Base-by-base conservation (phyloP, 371 early-diverging fungal species). In the Syncephalastrum contaminatum region DNA sequence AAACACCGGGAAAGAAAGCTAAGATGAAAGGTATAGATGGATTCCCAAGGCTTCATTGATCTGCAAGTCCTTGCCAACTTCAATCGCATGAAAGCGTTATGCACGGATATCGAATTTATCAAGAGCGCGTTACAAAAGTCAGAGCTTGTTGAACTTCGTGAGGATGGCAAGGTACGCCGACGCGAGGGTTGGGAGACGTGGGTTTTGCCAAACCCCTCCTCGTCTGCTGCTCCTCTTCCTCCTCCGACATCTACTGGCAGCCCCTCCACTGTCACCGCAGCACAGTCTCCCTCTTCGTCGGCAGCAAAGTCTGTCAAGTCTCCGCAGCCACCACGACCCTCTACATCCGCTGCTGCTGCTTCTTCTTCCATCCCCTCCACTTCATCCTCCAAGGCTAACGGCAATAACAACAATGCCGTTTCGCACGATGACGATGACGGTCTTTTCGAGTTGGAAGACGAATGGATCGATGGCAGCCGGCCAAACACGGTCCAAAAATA, bases 11-110 rank as follows among this genome's bases (percentile, higher is more conserved):
- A 15, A 46, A 18, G 51, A 51, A 51, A 10, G 36, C 36, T 30
- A 30, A 30, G 36, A 30, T 30, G 12, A 30, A 30, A 30, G n/a
- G 27, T 16, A 12, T 51, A 91, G 70, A 97, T 97, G 96, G 85
- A 92, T 54, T 52, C 70, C 1, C 79, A 89, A 56, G 95, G 94
- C 24, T 92, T 71, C 58, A 90, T 95, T 15, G 80, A 85, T 16
- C 53, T 96, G 24, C 66, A 72, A 5, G 67, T 93, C 4, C 64
- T 97, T 53, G 86, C 90, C 41, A 82, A 83, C 56, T 97, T 97
- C 70, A 93, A 93, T 69, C 89, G 97, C 27, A 85, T 97, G 51
- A 90, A 86, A 70, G 69, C 75, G 8, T 71, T 91, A 27, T 82
- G 90, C 2, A 76, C 82, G 18, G 89, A 90, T 54, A 27, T 80